Evolutionary conservation across 1,284 basidiomycete genomes (phyloP), one percentile per base, ranked within the genome.

Genomic region (Puccinia hordei): DNA sequence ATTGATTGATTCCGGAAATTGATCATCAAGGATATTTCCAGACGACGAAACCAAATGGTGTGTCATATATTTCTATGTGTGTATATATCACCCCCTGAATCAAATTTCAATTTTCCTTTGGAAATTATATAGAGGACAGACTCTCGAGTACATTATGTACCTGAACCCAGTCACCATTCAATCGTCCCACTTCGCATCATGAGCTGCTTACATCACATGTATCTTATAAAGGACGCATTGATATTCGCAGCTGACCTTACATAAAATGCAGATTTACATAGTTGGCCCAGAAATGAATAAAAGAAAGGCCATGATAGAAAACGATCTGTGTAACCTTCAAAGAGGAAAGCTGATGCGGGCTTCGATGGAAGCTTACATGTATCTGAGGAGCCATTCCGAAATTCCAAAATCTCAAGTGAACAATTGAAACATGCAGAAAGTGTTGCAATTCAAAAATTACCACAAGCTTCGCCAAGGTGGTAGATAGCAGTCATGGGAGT

Each of bases 51-150:
- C 22, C 22, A 17, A 27, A 66, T 46, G 63, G 44, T 66, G 12
- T 46, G 33, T 15, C 63, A 44, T 66, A n/a, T n/a, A n/a, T n/a
- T n/a, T n/a, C n/a, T n/a, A n/a, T n/a, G n/a, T n/a, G n/a, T n/a
- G n/a, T n/a, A n/a, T n/a, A n/a, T 30, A 35, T 15, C 9, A 38
- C 63, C 63, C 41, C 63, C 35, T 66, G 38, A 66, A 24, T 66
- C 63, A 66, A 46, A 66, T 66, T 66, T 24, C 38, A 46, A 66
- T 66, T 66, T 66, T 66, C 63, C 41, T 46, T 66, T 38, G n/a
- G n/a, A n/a, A n/a, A 41, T 17, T 5, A 30, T 44, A n/a, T 1
- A 33, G 30, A 59, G 27, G 9, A 22, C 33, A 22, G 61, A 66
- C 19, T 27, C 19, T 9, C 0, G n/a, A 66, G 61, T 63, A 30